Conservation (phyloP, 306 rosid species). For the Urtica urens region DNA sequence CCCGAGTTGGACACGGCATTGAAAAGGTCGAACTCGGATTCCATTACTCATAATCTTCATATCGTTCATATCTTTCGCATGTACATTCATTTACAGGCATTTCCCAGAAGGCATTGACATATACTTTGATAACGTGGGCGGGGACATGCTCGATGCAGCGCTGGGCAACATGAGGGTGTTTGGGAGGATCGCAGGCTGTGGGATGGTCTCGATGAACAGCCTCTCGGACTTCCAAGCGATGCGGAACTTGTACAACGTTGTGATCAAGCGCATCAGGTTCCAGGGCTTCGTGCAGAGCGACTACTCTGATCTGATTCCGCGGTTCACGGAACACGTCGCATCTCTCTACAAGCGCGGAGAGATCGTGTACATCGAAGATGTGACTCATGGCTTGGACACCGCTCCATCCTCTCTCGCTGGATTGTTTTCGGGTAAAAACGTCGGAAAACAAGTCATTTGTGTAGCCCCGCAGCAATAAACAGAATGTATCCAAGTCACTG, state of each 20-base stretch:
- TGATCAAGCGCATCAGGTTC: conserved; percentile 28
- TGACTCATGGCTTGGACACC: conserved; percentile 36
- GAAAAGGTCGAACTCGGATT: conserved; percentile 29
- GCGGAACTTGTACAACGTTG: conserved; percentile 22
- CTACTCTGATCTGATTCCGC: conserved; percentile 24
- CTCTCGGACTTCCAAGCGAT: conserved; percentile 23
- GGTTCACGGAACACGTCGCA: conserved; percentile 26
- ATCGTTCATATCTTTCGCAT: not conserved
- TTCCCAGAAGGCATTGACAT: conserved; percentile 46
- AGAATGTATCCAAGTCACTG: no score
- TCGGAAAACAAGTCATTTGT: conserved; percentile 37
- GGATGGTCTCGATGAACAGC: conserved; percentile 36
- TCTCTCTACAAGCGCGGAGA: conserved; percentile 28
- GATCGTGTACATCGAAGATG: conserved; percentile 41
- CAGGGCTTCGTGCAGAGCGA: conserved; percentile 35
- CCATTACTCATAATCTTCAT: not conserved
- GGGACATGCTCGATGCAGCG: conserved; percentile 43
- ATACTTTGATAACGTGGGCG: conserved; percentile 52
- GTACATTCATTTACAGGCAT: conserved; percentile 14
- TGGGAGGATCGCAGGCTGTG: conserved; percentile 41
- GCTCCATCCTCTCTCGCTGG: conserved; percentile 40
- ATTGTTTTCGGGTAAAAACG: conserved; percentile 31
- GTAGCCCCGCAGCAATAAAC: no score
- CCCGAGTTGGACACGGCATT: conserved; percentile 38
- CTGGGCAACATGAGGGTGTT: conserved; percentile 33